Evolutionary conservation across 2,329 filamentous ascomycete species (phyloP), one percentile per base, ranked within the genome.

Genomic region (Venturia nashicola): DNA sequence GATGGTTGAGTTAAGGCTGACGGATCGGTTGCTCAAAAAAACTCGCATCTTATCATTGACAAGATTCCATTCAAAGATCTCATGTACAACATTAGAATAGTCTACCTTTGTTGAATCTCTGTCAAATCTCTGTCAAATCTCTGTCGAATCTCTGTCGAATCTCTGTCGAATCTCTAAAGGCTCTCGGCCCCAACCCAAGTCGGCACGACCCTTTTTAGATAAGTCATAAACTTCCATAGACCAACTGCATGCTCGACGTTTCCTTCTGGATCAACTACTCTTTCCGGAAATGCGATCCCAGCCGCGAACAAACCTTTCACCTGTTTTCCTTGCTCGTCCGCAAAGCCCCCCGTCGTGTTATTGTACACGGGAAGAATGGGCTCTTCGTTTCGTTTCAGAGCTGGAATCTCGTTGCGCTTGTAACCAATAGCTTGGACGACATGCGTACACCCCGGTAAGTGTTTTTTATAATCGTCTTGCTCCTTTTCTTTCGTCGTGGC

Each of bases 221-320:
- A 86, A 59, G 79, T 83, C 83, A 86, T 86, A 67, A 87, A 87
- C 72, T 87, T 87, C 70, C 78, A 85, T 69, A 86, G 80, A 0
- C 85, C 85, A 61, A 87, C 85, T 0, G 83, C 82, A 68, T 80
- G 77, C 72, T 86, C 84, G 8, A 83, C 80, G 70, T 86, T 86
- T 0, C 84, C 83, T 48, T 79, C 73, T 0, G 83, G 84, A 74
- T 87, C 85, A 9, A 78, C 78, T 6, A 86, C 83, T 32, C 77
- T 75, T 69, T 86, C 82, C 0, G 85, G 85, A 68, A 82, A 87
- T 0, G 84, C 84, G 68, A 87, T 87, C 0, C 85, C 85, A 0
- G 83, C 84, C 2, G 82, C 85, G 69, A 80, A 84, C 20, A 86
- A 68, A 0, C 83, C 82, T 1, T 78, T 79, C 23, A 86, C 71